These are phyloP conservation scores for Lyophyllum atratum DNA, from an alignment of 768 basidiomycete genomes.

Conservation along the genomic window DNA sequence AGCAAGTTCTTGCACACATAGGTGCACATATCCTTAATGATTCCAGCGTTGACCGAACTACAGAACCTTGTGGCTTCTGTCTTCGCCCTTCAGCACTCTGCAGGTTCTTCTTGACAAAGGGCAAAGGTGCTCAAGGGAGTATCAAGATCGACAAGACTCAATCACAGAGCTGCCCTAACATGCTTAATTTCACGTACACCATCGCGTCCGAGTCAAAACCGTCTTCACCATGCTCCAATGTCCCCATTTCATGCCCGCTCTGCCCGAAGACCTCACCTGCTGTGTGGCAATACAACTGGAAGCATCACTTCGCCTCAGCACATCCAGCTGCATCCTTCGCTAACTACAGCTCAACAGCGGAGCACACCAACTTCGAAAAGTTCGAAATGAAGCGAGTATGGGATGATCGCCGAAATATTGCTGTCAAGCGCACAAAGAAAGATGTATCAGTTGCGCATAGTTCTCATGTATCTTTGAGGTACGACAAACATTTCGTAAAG, in stretches of 20 bases:
- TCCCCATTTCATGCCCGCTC: conserved; percentile 19
- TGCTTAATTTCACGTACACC: conserved; percentile 1
- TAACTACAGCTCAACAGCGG: conserved; percentile 14
- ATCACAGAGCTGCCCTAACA: conserved; percentile 15
- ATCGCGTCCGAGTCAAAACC: conserved; percentile 1
- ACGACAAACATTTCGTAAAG: neutral
- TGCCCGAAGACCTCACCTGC: conserved; percentile 16
- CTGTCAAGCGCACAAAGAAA: conserved; percentile 8
- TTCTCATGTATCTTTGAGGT: conserved; percentile 4
- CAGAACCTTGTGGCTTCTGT: conserved; percentile 23
- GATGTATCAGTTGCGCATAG: conserved; percentile 16
- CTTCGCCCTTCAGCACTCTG: conserved; percentile 18
- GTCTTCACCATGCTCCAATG: conserved; percentile 22
- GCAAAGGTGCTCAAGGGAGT: conserved; percentile 8
- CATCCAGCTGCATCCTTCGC: conserved; percentile 7
- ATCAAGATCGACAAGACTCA: neutral
- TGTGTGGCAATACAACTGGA: conserved; percentile 24
- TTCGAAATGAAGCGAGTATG: conserved; percentile 21
- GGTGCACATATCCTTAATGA: conserved; percentile 22
- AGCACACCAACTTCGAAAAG: conserved; percentile 18
- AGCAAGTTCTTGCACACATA: conserved; percentile 20
- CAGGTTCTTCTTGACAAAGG: conserved; percentile 14
- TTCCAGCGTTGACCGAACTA: neutral
- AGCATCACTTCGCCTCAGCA: conserved; percentile 11
- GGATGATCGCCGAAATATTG: conserved; percentile 11